Conservation (phyloP, 495 filamentous ascomycete species). For the Pseudevernia furfuracea region DNA sequence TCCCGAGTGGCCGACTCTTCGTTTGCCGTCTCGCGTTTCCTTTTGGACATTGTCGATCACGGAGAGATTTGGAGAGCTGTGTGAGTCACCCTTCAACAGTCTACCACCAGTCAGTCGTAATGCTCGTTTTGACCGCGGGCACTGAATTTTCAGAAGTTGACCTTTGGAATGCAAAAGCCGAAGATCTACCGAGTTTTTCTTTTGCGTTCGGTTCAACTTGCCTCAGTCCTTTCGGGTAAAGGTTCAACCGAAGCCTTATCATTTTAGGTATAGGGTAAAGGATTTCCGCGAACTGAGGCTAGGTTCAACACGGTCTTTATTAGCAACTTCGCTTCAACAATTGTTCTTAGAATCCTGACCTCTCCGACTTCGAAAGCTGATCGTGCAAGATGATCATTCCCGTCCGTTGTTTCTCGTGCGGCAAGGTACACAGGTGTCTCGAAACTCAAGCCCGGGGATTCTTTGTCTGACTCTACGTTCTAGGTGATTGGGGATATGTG, state of each 20-base stretch:
- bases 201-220: too few species aligned
- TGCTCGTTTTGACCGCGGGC: background rate
- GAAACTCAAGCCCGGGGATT: background rate
- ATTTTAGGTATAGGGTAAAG: too few species aligned
- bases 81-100: background rate
- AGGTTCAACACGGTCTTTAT: too few species aligned
- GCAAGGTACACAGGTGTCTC: conserved; percentile 62
- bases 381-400: conserved; percentile 82
- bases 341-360: background rate
- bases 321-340: background rate
- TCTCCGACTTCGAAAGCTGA: background rate
- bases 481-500: conserved; percentile 95
- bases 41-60: conserved; percentile 1
- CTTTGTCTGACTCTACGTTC: conserved; percentile 20
- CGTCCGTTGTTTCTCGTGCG: conserved; percentile 96
- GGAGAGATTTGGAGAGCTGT: too few species aligned
- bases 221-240: too few species aligned
- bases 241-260: too few species aligned
- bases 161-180: background rate
- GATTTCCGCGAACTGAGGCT: too few species aligned
- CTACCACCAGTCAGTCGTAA: background rate
- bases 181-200: background rate
- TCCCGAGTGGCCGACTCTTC: background rate
- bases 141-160: background rate
- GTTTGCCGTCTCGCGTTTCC: conserved; percentile 2